Base-by-base conservation (phyloP, 495 filamentous ascomycete species). In the Trichoderma erinaceum region DNA sequence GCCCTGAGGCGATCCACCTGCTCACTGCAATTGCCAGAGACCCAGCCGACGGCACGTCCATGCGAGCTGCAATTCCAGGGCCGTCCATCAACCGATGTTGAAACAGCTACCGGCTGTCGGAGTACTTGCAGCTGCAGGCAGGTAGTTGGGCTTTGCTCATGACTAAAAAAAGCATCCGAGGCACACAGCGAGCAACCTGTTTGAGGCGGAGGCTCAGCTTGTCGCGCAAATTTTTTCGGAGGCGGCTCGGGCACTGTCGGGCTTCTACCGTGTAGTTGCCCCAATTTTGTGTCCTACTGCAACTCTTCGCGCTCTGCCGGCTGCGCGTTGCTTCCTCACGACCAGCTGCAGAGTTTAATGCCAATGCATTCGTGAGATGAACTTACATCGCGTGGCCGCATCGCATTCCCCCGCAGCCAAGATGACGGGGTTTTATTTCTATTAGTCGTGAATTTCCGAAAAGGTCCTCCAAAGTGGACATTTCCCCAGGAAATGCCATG, bases 401-500 rank as follows among this genome's bases (percentile, higher is more conserved):
- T 27, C 56, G 27, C 25, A 29, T 61, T 61, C 25, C 23, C 56
- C 25, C 27, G 56, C 56, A 61, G 13, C 25, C 25, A 61, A 52
- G 48, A 32, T 29, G 23, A 29, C 27, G 56, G 56, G 56, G 56
- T 61, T 61, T 18, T 12, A 61, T 61, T 61, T 61, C 56, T 61
- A 61, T 61, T 61, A 61, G 56, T 61, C 27, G 56, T 61, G 56
- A 61, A 16, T 35, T 61, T 61, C 56, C 25, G 25, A 25, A 61
- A 25, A 61, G 56, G 56, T 25, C 56, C 56, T 61, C 56, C 56
- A 61, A 21, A 61, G 56, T 61, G 56, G 56, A 61, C 56, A 61
- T 61, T 61, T 61, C 56, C 56, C 56, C 56, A 61, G 56, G 56
- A 61, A 61, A 32, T 61, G 27, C 56, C 56, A 61, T 32, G 56